These are phyloP conservation scores for Sphaerostilbella broomeana DNA, from an alignment of 2,329 filamentous ascomycete genomes.

Conservation along the genomic window DNA sequence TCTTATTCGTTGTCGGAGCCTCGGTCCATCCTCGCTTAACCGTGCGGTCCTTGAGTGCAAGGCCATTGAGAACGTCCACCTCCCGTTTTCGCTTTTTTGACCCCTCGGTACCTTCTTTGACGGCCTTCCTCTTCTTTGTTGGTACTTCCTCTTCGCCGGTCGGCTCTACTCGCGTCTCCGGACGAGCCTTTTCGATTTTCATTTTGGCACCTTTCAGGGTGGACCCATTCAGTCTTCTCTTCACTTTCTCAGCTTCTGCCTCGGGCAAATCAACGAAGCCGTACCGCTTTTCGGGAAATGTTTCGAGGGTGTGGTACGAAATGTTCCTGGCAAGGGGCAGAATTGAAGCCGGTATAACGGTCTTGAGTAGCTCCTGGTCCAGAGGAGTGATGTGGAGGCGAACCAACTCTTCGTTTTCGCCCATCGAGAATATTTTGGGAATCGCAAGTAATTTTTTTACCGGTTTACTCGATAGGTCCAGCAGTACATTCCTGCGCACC, in stretches of 20 bases:
- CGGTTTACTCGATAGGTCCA: too few species aligned
- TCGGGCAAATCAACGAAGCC: slow-evolving; percentile 80
- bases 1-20: slow-evolving; percentile 44
- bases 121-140: slow-evolving; percentile 30
- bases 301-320: slow-evolving; percentile 80
- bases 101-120: slow-evolving; percentile 28
- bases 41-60: slow-evolving; percentile 67
- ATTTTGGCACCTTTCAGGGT: slow-evolving; percentile 81
- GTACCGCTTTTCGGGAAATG: slow-evolving; percentile 85
- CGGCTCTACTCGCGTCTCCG: slow-evolving; percentile 37
- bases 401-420: slow-evolving; percentile 22
- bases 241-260: slow-evolving; percentile 81
- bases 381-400: slow-evolving; percentile 82
- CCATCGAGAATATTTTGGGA: slow-evolving; percentile 5
- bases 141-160: slow-evolving; percentile 25
- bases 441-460: too few species aligned
- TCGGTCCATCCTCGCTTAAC: slow-evolving; percentile 90
- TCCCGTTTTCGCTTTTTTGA: slow-evolving; percentile 46
- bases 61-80: slow-evolving; percentile 51
- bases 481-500: too few species aligned
- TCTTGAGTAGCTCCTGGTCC: slow-evolving; percentile 63
- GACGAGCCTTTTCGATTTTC: slow-evolving; percentile 72
- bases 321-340: slow-evolving; percentile 65
- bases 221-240: slow-evolving; percentile 82
- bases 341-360: slow-evolving; percentile 63